phyloP scores from a whole-genome alignment of 352 stramenopile species.

The Achlya hypogyna region DNA sequence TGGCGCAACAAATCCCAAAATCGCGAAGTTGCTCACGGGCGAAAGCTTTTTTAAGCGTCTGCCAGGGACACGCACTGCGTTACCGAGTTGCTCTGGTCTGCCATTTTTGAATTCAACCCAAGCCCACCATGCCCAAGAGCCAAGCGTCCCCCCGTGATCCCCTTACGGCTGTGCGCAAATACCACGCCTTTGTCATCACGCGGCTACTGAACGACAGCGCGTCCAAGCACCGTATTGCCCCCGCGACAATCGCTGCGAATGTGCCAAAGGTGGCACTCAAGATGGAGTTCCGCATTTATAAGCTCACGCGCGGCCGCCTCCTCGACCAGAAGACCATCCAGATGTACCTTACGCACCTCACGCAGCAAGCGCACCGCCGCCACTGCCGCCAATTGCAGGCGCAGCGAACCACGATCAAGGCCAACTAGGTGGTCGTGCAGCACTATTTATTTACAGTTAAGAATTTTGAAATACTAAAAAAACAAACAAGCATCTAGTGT shows the following conservation, averaged over 20 bases:
- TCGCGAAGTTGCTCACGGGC: not conserved
- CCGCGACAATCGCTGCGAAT: not conserved
- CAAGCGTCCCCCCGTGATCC: not conserved
- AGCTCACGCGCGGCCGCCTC: not conserved
- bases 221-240: not conserved
- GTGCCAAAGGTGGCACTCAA: not conserved
- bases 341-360: not conserved
- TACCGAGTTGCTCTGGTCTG: not conserved
- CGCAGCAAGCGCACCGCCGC: not conserved
- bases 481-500: not conserved
- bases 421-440: not conserved
- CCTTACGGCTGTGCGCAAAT: not conserved
- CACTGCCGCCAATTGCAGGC: not conserved
- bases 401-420: not conserved
- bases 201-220: not conserved
- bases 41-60: not conserved
- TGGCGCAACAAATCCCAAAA: not conserved
- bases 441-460: not conserved
- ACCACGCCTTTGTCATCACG: not conserved
- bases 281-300: not conserved
- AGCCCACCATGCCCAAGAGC: not conserved
- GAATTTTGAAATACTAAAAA: not conserved
- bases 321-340: not conserved
- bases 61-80: not conserved
- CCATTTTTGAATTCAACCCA: not conserved